These are phyloP conservation scores for Phascolomyces articulosus DNA, from an alignment of 371 early-diverging fungal species.

Conservation along the genomic window DNA sequence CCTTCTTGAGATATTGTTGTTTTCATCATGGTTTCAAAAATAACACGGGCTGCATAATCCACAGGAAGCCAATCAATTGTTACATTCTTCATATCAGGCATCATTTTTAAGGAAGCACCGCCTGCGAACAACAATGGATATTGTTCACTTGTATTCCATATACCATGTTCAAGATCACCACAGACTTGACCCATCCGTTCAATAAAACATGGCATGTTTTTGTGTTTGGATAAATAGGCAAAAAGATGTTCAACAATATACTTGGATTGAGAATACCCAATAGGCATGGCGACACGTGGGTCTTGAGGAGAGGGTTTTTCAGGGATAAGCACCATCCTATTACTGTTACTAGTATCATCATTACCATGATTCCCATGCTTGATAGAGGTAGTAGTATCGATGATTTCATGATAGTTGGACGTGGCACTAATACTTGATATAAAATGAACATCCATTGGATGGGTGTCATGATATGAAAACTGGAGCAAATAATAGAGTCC, in stretches of 20 bases:
- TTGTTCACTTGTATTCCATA: conserved; percentile 47
- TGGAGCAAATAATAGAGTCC: conserved; percentile 40
- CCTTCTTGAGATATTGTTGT: too few species aligned
- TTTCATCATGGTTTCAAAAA: conserved; percentile 34
- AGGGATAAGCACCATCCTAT: too few species aligned
- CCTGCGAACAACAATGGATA: conserved; percentile 40
- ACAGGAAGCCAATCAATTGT: conserved; percentile 38
- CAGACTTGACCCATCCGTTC: conserved; percentile 48
- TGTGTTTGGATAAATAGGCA: conserved; percentile 26
- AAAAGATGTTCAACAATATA: conserved; percentile 42
- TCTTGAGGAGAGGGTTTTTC: conserved; percentile 34
- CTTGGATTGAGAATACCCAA: conserved; percentile 52
- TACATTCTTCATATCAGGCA: conserved; percentile 10
- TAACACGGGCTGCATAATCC: conserved; percentile 31
- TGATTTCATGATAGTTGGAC: too few species aligned
- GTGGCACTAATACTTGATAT: conserved; percentile 36
- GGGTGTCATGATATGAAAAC: conserved; percentile 32
- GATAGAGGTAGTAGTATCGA: not conserved
- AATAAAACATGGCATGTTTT: conserved; percentile 34
- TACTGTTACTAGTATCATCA: too few species aligned
- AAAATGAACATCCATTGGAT: conserved; percentile 44
- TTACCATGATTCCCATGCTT: too few species aligned
- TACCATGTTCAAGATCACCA: conserved; percentile 37
- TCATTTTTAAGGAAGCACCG: conserved; percentile 31
- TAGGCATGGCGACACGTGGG: conserved; percentile 32